Conservation (phyloP, 352 stramenopile genomes). For the Globisporangium emineosum region DNA sequence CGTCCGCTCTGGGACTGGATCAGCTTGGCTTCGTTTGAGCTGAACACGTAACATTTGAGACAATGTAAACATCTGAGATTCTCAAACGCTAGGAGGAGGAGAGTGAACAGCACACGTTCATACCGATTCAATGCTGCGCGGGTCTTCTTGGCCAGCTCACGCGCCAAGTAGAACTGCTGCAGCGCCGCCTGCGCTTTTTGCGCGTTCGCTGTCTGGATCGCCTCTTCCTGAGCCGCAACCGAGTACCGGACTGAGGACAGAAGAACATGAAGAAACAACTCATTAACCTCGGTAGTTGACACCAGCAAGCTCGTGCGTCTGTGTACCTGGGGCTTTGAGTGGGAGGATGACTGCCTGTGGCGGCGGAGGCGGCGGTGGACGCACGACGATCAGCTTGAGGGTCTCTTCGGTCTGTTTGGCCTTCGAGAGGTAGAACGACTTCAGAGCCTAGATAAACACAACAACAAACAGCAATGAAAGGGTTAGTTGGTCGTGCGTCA, state of each 20-base stretch:
- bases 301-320: no score
- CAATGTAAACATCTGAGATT: no score
- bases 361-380: not conserved
- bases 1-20: conserved; percentile 22
- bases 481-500: no score
- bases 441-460: conserved; percentile 30
- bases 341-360: conserved; percentile 22
- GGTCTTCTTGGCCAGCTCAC: conserved; percentile 18
- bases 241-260: conserved; percentile 16
- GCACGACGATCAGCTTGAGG: conserved; percentile 33
- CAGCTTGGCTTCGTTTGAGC: conserved; percentile 20
- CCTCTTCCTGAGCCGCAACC: conserved; percentile 17
- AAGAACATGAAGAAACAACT: not conserved
- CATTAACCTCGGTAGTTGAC: no score
- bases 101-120: no score
- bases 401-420: conserved; percentile 50
- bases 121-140: conserved; percentile 26
- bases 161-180: conserved; percentile 24
- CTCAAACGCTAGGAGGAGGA: no score
- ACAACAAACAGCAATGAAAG: not conserved
- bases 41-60: not conserved
- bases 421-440: conserved; percentile 49
- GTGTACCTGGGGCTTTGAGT: conserved; percentile 28
- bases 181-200: conserved; percentile 17
- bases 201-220: conserved; percentile 20